Evolutionary conservation across 2,329 filamentous ascomycete genomes (phyloP), one percentile per base, ranked within the genome.

Genomic region (Fusarium dimerum): DNA sequence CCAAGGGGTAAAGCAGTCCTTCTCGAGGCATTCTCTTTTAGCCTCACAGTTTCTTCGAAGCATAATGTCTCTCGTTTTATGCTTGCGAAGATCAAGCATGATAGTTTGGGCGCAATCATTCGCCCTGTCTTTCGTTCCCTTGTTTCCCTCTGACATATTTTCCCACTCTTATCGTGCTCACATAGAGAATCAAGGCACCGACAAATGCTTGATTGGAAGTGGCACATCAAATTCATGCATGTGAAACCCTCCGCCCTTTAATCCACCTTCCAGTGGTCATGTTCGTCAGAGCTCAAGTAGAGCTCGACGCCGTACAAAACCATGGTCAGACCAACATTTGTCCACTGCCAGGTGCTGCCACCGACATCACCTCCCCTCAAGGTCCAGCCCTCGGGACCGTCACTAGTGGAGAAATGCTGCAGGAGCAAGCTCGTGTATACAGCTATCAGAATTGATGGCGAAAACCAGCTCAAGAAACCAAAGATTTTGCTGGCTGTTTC

Each of bases 211-310:
- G 40, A 45, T 43, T 42, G 13, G 30, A 43, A 50, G 52, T 32
- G 9, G 39, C 39, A 40, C 7, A 3, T 40, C 8, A 20, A 3
- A 43, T 20, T 11, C 39, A 47, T 34, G 29, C 34, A 26, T 39
- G 12, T 43, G 41, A 26, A 29, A 49, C 40, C 20, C 6, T 30
- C 40, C 30, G 40, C 13, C 9, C 8, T 56, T 89, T 79, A 96
- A 71, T 97, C 93, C 18, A 87, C 88, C 77, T 97, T 97, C 92
- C 93, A 97, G 71, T 97, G 93, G 64, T 96, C 90, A 45, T 90
- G 82, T 66, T 95, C 90, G 50, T 90, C 88, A 59, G 88, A 88
- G 18, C 91, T 90, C 11, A 97, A 82, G 66, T 92, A 93, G 48
- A 97, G 76, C 73, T 99, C 94, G 41, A 97, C 80, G 4, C 91